Evolutionary conservation across 75 land plant genomes (phyloP).

Genomic region (Sequoia sempervirens): DNA sequence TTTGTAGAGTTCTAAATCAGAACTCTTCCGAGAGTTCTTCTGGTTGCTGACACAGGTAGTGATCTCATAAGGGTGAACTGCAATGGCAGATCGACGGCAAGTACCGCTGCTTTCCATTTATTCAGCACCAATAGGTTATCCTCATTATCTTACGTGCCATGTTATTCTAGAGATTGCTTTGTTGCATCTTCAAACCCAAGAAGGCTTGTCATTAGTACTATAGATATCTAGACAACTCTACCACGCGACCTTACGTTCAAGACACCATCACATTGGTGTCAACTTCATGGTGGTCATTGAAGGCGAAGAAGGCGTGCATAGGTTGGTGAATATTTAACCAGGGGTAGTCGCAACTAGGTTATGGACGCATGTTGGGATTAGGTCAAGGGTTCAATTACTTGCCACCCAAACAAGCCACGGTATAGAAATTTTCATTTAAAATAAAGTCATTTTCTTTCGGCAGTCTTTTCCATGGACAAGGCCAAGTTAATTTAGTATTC

Average conservation of each 20-base stretch:
- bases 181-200: constrained; percentile 12
- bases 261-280: constrained; percentile 33
- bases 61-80: constrained; percentile 80
- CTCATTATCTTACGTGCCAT: constrained; percentile 12
- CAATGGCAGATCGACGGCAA: constrained; percentile 2
- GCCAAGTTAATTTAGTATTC: too few relatives aligned
- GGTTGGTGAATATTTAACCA: constrained; percentile 24
- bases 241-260: constrained; percentile 22
- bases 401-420: constrained; percentile 7
- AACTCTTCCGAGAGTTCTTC: constrained; percentile 41
- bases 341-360: constrained; percentile 11
- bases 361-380: constrained; percentile 46
- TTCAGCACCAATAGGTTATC: constrained; percentile 20
- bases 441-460: too few relatives aligned
- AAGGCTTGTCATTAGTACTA: constrained; percentile 18
- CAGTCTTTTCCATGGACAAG: too few relatives aligned
- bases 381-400: constrained; percentile 45
- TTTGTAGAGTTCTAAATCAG: constrained; percentile 47
- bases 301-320: constrained; percentile 17
- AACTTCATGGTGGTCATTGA: neutral
- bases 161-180: constrained; percentile 9
- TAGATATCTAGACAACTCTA: constrained; percentile 33
- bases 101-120: neutral
- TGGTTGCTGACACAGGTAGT: constrained; percentile 64
- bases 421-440: too few relatives aligned